Evolutionary conservation across 768 basidiomycete species (phyloP), one percentile per base, ranked within the genome.

Genomic region (Suillus subluteus): DNA sequence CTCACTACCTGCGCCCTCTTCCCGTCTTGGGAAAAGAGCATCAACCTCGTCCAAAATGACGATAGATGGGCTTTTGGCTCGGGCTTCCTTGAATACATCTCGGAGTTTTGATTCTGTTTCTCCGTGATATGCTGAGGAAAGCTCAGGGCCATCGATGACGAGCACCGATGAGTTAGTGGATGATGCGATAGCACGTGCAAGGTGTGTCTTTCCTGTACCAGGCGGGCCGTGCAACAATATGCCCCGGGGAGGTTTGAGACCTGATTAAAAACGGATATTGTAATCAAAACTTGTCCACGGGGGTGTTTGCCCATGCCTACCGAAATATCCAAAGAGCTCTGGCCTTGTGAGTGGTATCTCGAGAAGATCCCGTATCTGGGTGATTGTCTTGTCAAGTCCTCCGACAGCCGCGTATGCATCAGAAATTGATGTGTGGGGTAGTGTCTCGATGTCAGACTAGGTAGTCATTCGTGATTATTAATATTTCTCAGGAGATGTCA

Each of bases 21-120:
- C 97, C 59, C 98, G 81, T 65, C 88, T 84, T 2, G 98, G 98
- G 65, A 94, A 97, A 15, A 99, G 79, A 0, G 98, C 96, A 71
- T 99, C 98, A 1, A 99, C 88, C 79, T 99, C 98, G 71, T 99
- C 98, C 41, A 99, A 79, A 32, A 99, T 91, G 58, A 99, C 88
- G 70, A 99, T 95, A 71, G 94, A 97, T 0, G 97, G 96, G 65
- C 90, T 91, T 71, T 89, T 87, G 41, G 83, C 81, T 65, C 88
- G 86, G 1, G 98, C 98, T 70, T 95, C 90, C 50, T 84, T 86
- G 76, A 99, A 99, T 4, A 99, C 91, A 32, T 92, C 92, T 23
- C 98, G 89, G 43, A 99, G 82, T 68, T 90, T 88, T 0, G 92
- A 88, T 74, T 99, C 98, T 1, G 96, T 98, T 81, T 99, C 98